Conservation (phyloP, 2,329 filamentous ascomycete genomes). For the Penicillium sp. region DNA sequence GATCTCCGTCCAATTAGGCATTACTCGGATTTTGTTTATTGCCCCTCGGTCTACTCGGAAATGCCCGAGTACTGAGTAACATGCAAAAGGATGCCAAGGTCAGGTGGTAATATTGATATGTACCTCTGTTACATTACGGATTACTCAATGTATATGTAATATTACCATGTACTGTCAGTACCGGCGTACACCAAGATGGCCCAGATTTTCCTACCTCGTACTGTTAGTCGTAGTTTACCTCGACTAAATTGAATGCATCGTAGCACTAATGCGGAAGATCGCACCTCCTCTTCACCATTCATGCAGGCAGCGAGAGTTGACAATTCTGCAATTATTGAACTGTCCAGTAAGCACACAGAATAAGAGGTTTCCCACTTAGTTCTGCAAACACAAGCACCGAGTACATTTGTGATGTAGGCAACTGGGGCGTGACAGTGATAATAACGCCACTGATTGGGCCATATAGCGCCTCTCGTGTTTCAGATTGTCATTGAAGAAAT, state of each 20-base stretch:
- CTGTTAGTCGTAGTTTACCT: background rate
- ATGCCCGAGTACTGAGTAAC: background rate
- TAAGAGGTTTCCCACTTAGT: background rate
- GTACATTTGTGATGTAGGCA: background rate
- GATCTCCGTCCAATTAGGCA: too few species aligned
- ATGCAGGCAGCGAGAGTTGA: background rate
- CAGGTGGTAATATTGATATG: background rate
- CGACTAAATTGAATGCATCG: background rate
- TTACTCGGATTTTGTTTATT: background rate
- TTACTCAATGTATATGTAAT: background rate
- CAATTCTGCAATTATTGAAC: background rate
- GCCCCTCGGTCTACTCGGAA: background rate
- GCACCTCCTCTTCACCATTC: background rate
- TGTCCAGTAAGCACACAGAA: background rate
- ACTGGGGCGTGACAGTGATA: background rate
- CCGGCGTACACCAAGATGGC: background rate
- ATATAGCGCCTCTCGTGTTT: constrained; percentile 1
- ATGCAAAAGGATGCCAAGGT: background rate
- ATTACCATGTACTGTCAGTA: background rate
- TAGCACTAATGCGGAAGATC: background rate
- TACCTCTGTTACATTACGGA: background rate
- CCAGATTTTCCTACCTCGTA: background rate
- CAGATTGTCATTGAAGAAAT: constrained; percentile 3
- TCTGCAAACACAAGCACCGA: background rate
- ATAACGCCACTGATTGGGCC: background rate